Evolutionary conservation across 139 green algal genomes (phyloP).

Genomic region (Chara braunii): DNA sequence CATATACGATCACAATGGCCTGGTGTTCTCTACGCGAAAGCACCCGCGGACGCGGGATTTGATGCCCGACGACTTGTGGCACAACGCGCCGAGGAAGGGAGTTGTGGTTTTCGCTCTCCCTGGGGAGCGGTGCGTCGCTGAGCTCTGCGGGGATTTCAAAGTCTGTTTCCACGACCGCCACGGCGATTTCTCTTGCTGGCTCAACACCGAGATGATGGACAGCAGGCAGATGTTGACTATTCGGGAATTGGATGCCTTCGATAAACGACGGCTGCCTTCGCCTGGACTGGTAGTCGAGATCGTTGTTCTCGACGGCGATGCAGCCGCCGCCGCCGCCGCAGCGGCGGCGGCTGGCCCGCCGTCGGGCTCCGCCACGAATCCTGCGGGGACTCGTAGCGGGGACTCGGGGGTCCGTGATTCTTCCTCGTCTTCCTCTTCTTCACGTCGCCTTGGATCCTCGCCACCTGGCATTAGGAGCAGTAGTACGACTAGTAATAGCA

Average conservation of each 20-base stretch:
- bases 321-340: neutral
- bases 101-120: conserved; percentile 36
- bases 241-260: conserved; percentile 23
- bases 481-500: neutral
- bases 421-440: neutral
- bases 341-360: neutral
- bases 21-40: conserved; percentile 27
- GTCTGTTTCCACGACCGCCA: conserved; percentile 29
- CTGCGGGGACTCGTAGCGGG: neutral
- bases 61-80: conserved; percentile 36
- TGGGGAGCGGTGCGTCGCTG: conserved; percentile 26
- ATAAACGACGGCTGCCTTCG: conserved; percentile 23
- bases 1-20: conserved; percentile 11
- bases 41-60: conserved; percentile 13
- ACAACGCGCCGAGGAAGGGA: conserved; percentile 23
- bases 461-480: neutral
- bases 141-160: conserved; percentile 27
- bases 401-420: neutral
- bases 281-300: conserved; percentile 34
- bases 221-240: conserved; percentile 3
- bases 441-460: neutral
- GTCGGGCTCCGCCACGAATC: neutral
- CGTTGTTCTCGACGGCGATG: conserved; percentile 17
- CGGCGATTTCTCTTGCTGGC: conserved; percentile 38
- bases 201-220: conserved; percentile 33